Percentiles rank a stretch among this genome's conserved stretches.
phyloP scores from a whole-genome alignment of 106 monocot species.

The Cymbidium sinense region DNA sequence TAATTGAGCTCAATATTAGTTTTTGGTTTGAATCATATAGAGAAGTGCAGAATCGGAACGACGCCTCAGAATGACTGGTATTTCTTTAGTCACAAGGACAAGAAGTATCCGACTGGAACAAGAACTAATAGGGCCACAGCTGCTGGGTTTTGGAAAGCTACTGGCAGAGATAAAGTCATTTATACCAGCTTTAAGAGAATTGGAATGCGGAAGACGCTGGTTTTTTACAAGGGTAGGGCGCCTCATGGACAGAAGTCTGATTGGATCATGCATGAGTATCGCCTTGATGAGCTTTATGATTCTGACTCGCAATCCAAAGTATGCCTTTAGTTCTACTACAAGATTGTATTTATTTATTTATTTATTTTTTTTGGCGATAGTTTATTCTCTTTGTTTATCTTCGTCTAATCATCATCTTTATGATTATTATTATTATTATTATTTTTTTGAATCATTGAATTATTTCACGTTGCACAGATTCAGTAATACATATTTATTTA shows the following conservation, averaged over 20 bases:
- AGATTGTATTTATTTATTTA: too few species aligned
- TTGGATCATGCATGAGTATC: conserved; percentile 99
- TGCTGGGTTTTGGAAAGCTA: conserved; percentile 99
- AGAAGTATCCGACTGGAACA: conserved; percentile 95
- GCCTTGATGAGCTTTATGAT: conserved; percentile 23
- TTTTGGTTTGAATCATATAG: conserved; percentile 6
- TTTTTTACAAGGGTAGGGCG: conserved; percentile 90
- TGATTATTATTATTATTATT: too few species aligned
- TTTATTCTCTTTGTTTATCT: too few species aligned
- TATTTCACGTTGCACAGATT: too few species aligned
- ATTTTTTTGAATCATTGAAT: too few species aligned
- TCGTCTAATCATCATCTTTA: too few species aligned
- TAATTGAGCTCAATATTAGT: too few species aligned
- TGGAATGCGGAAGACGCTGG: conserved; percentile 95
- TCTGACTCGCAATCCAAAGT: conserved; percentile 20
- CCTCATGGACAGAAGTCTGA: conserved; percentile 94
- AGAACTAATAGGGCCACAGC: conserved; percentile 87
- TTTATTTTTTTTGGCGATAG: too few species aligned
- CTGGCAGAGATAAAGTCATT: conserved; percentile 90
- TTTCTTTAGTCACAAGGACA: conserved; percentile 99
- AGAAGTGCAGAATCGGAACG: conserved; percentile 84
- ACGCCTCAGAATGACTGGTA: conserved; percentile 98
- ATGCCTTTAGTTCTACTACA: too few species aligned
- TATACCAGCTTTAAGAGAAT: conserved; percentile 58
- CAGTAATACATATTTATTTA: too few species aligned